Evolutionary conservation across 1,139 yeast genomes (phyloP).

Genomic region (Groenewaldozyma sp.): DNA sequence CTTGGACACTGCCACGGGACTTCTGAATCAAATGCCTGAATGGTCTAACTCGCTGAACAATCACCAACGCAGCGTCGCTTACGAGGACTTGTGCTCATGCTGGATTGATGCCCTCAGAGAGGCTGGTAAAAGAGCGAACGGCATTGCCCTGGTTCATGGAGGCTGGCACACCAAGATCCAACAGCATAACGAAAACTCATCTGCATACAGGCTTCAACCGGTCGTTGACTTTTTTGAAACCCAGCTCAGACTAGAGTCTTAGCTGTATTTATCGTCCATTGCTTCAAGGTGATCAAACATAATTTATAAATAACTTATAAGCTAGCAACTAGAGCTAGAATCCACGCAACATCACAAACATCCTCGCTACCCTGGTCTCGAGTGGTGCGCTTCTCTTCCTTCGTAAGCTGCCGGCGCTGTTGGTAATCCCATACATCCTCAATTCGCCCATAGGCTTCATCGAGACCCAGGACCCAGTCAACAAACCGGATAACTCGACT

Average conservation of each 20-base stretch:
- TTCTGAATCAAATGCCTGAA: constrained; percentile 61
- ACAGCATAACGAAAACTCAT: constrained; percentile 50
- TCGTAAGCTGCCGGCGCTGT: constrained; percentile 9
- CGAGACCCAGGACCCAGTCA: constrained; percentile 25
- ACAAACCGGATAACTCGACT: constrained; percentile 16
- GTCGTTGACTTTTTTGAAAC: constrained; percentile 1
- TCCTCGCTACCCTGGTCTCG: constrained; percentile 16
- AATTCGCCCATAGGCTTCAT: constrained; percentile 10
- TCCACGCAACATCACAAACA: constrained; percentile 17
- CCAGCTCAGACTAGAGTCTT: neutral
- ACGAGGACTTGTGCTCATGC: constrained; percentile 70
- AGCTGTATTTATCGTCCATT: neutral
- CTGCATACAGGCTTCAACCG: constrained; percentile 26
- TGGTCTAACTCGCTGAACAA: constrained; percentile 66
- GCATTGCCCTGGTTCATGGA: constrained; percentile 37
- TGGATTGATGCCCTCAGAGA: constrained; percentile 59
- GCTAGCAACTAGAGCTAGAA: constrained; percentile 12
- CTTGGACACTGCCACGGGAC: constrained; percentile 54
- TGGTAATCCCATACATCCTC: constrained; percentile 12
- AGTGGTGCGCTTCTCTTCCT: constrained; percentile 13
- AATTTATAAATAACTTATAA: neutral
- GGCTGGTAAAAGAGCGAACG: constrained; percentile 31
- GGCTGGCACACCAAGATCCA: constrained; percentile 50
- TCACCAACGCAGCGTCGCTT: constrained; percentile 61
- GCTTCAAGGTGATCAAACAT: too few relatives aligned